Evolutionary conservation across 2,329 filamentous ascomycete genomes (phyloP).

Genomic region (Alternaria triticimaculans): DNA sequence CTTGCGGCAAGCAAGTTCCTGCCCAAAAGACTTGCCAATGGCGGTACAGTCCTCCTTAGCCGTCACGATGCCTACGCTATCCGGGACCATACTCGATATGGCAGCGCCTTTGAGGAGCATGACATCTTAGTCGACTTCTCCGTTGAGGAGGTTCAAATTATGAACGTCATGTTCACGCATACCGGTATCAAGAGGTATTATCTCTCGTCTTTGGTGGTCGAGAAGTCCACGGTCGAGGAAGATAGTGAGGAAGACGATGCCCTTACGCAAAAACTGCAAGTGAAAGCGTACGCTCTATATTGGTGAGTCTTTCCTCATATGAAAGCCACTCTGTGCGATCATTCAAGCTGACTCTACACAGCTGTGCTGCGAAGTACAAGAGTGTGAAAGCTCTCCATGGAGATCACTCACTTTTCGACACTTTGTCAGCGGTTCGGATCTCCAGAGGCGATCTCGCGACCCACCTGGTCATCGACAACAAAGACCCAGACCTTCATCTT

Average conservation of each 20-base stretch:
- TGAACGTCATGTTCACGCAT: constrained; percentile 21
- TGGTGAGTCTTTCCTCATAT: constrained; percentile 21
- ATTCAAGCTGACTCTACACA: constrained; percentile 11
- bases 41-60: constrained; percentile 7
- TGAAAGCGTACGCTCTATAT: constrained; percentile 27
- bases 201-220: constrained; percentile 20
- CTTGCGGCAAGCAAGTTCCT: constrained; percentile 22
- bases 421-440: background rate
- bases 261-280: constrained; percentile 10
- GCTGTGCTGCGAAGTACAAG: constrained; percentile 32
- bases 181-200: constrained; percentile 16
- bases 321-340: background rate
- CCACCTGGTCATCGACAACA: background rate
- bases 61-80: constrained; percentile 23
- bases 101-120: constrained; percentile 8
- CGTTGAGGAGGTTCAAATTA: constrained; percentile 18
- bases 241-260: constrained; percentile 1
- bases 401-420: constrained; percentile 14
- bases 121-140: constrained; percentile 23
- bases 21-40: constrained; percentile 9
- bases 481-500: background rate
- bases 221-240: constrained; percentile 16
- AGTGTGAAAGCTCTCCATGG: constrained; percentile 24
- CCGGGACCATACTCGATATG: constrained; percentile 22
- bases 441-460: background rate